Base-by-base conservation (phyloP, 768 basidiomycete species). In the Phlebiopsis gigantea region DNA sequence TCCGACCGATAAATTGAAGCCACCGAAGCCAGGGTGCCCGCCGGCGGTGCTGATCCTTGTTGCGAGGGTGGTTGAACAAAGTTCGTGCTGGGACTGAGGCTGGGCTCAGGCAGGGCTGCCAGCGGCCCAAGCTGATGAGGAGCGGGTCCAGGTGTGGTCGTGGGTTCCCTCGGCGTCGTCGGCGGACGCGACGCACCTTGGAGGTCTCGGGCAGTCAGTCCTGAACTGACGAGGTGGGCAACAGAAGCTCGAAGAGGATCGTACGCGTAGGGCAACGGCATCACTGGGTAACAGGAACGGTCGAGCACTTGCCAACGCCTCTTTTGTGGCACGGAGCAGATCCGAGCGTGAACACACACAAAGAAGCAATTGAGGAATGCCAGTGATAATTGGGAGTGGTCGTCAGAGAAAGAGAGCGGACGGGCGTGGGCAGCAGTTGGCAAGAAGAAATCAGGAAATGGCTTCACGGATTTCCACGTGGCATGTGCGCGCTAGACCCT, bases 391-490 rank as follows among this genome's bases (percentile, higher is more conserved):
- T 39, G 34, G 12, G 44, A 12, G 44, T 45, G 24, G 44, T 19
- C 44, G 44, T 15, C 46, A 26, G 46, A 46, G 22, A 46, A 26
- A 24, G 46, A 26, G 46, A 46, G 24, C 7, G 46, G 24, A 25
- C 22, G 46, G 26, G 22, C 22, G 25, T 46, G 21, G 46, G 46
- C 14, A n/a, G n/a, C n/a, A n/a, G n/a, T n/a, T n/a, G n/a, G n/a
- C n/a, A n/a, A n/a, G n/a, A n/a, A n/a, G n/a, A n/a, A n/a, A n/a
- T n/a, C n/a, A 15, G 25, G 46, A 46, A 49, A 21, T 51, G 31
- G 50, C 39, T 51, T 51, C 50, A 24, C 24, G 34, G 17, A 12
- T 51, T 25, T 45, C 45, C 54, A 55, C 54, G 54, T 55, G 54
- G 45, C 54, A 21, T 45, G 45, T 30, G 43, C 22, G 30, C n/a